Evolutionary conservation across 352 stramenopile genomes (phyloP).

Genomic region (Thraustochytrium striatum): DNA sequence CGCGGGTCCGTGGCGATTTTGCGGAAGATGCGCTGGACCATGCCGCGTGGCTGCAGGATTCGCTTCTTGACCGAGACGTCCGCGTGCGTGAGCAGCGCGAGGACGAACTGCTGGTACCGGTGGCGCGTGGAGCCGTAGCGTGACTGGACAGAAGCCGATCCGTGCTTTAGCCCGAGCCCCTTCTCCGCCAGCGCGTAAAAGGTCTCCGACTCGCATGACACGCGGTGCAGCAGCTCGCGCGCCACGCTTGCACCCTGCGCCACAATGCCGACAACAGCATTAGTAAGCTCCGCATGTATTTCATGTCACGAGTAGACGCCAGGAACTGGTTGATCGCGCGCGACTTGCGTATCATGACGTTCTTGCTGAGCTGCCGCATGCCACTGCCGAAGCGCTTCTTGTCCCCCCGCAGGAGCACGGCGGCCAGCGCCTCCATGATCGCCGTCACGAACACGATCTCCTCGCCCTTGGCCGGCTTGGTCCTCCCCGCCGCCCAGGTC

Average conservation of each 20-base stretch:
- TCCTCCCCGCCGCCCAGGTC: not conserved
- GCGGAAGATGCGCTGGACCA: not conserved
- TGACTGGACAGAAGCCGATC: not conserved
- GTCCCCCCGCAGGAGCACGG: not conserved
- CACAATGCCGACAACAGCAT: constrained; percentile 31
- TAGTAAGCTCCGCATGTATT: not conserved
- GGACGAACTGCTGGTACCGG: constrained; percentile 8
- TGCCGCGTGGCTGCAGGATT: not conserved
- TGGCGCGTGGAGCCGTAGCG: constrained; percentile 26
- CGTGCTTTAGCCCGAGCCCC: not conserved
- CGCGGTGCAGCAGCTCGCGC: not conserved
- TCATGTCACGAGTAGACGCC: not conserved
- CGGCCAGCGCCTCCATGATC: constrained; percentile 5
- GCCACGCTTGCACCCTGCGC: not conserved
- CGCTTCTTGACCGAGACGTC: constrained; percentile 27
- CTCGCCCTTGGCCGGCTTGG: not conserved
- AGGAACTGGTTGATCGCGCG: not conserved
- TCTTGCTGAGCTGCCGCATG: not conserved
- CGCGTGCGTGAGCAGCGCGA: constrained; percentile 3
- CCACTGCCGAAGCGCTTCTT: not conserved
- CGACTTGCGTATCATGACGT: not conserved
- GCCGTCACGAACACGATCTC: constrained; percentile 1
- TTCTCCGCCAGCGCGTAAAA: constrained; percentile 11
- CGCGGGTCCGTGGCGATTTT: not conserved
- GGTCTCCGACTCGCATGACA: not conserved